Conservation (phyloP, 2,329 filamentous ascomycete species). For the Diplodia corticola region DNA sequence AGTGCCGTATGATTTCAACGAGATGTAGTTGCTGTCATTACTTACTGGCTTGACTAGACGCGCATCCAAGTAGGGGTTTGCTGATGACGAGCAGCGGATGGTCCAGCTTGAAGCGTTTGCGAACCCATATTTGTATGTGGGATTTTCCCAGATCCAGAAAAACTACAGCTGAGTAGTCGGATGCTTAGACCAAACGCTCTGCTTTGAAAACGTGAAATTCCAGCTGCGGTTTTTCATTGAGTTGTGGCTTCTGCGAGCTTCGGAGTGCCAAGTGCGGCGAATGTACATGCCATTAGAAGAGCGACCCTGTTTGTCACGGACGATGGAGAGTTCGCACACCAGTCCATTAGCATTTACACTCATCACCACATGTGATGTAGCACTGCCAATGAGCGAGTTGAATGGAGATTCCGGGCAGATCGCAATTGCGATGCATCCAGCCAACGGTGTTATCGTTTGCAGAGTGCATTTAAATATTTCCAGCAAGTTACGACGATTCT, state of each 20-base stretch:
- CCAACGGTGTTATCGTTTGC: not conserved
- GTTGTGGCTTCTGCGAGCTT: not conserved
- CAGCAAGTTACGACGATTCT: not conserved
- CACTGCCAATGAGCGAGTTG: not conserved
- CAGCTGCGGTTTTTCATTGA: not conserved
- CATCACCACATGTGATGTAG: not conserved
- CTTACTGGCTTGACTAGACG: not conserved
- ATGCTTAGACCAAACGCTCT: not conserved
- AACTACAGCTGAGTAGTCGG: not conserved
- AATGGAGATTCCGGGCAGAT: not conserved
- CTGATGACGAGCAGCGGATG: not conserved
- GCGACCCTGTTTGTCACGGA: not conserved
- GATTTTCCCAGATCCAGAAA: not conserved
- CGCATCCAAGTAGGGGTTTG: not conserved
- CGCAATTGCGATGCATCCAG: not conserved
- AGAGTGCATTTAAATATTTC: not conserved
- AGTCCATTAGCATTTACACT: not conserved
- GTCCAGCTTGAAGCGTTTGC: not conserved
- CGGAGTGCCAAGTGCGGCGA: not conserved
- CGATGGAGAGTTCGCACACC: not conserved
- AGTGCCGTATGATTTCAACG: not conserved
- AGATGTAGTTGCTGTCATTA: not conserved
- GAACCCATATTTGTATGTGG: not conserved
- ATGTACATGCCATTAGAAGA: not conserved
- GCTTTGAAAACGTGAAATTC: not conserved